phyloP scores from a whole-genome alignment of 1,284 basidiomycete species.

The Austroboletus rostrupii region DNA sequence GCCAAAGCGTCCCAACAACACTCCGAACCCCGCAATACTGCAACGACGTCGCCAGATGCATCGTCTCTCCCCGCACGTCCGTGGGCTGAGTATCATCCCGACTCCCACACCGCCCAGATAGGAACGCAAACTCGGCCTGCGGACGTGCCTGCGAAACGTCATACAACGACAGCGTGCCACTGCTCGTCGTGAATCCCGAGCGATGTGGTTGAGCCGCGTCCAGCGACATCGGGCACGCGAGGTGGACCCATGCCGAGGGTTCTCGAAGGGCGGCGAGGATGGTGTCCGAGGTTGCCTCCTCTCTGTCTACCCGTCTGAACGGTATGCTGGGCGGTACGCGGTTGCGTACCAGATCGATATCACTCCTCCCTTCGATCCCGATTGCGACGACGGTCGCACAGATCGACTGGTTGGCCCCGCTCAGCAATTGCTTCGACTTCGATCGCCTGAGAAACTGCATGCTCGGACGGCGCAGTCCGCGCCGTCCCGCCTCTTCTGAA shows the following conservation, averaged over 20 bases:
- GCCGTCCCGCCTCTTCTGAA: neutral
- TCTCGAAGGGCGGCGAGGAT: constrained; percentile 16
- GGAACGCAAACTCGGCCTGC: constrained; percentile 33
- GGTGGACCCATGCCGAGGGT: constrained; percentile 24
- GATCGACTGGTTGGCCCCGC: neutral
- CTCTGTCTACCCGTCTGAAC: constrained; percentile 25
- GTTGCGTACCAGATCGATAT: constrained; percentile 19
- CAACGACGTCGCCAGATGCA: constrained; percentile 17
- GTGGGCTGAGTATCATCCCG: neutral
- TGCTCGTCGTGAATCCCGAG: constrained; percentile 25
- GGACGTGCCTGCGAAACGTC: constrained; percentile 27
- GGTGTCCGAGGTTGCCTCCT: constrained; percentile 8
- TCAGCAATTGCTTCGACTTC: constrained; percentile 11
- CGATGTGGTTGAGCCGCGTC: constrained; percentile 18
- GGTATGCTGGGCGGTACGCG: constrained; percentile 15
- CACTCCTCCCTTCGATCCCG: constrained; percentile 7
- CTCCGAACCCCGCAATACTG: constrained; percentile 24
- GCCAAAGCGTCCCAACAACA: constrained; percentile 23
- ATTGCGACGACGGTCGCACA: constrained; percentile 18
- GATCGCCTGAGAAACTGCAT: constrained; percentile 17
- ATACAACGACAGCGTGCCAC: constrained; percentile 21
- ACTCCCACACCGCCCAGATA: constrained; percentile 29
- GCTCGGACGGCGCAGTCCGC: constrained; percentile 7
- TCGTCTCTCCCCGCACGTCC: constrained; percentile 15
- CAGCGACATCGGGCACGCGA: constrained; percentile 20